Percentiles rank a stretch among this genome's conserved stretches.
Conservation (phyloP, 1,284 basidiomycete species). For the Dichomitus squalens region DNA sequence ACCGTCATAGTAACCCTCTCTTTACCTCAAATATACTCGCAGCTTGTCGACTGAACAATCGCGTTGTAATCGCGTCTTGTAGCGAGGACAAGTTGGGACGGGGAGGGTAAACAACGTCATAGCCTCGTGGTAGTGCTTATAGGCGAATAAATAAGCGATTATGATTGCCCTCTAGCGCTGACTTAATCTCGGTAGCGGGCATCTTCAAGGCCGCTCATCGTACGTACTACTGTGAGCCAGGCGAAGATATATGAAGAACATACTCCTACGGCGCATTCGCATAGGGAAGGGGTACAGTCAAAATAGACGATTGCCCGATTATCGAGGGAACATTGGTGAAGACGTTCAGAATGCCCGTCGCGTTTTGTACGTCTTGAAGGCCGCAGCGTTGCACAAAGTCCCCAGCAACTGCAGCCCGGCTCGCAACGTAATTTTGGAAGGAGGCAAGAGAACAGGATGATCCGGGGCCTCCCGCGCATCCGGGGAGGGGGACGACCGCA, state of each 20-base stretch:
- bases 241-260: background rate
- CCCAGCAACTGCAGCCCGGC: slow-evolving; percentile 33
- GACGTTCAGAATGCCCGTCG: slow-evolving; percentile 31
- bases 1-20: too few relatives aligned
- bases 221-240: background rate
- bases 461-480: slow-evolving; percentile 41
- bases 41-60: too few relatives aligned
- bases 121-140: background rate
- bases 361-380: slow-evolving; percentile 33
- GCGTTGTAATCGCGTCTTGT: too few relatives aligned
- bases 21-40: too few relatives aligned
- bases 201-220: background rate
- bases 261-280: slow-evolving; percentile 4
- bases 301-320: slow-evolving; percentile 17
- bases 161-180: background rate
- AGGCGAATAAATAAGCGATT: background rate
- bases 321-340: slow-evolving; percentile 24
- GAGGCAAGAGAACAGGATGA: slow-evolving; percentile 37
- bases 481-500: slow-evolving; percentile 41
- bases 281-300: slow-evolving; percentile 14
- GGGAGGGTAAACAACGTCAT: background rate
- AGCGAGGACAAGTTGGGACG: too few relatives aligned
- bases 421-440: slow-evolving; percentile 35
- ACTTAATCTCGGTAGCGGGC: background rate
- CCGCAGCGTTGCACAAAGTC: slow-evolving; percentile 42